Base-by-base conservation (phyloP, 2,329 filamentous ascomycete species). In the Pseudocercospora pini-densiflorae region DNA sequence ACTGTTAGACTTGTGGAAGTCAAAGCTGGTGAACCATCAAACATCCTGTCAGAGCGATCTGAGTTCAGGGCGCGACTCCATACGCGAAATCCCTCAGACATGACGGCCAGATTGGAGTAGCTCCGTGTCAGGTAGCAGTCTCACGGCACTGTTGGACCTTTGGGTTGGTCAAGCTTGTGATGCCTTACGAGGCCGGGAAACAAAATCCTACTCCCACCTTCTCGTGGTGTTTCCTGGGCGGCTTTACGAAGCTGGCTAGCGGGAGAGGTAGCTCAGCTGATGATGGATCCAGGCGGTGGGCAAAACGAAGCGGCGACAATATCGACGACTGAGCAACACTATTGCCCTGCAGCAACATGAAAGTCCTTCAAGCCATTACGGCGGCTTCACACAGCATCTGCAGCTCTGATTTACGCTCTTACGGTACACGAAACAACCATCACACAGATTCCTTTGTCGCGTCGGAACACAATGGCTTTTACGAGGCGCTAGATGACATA, bases 211-310 rank as follows among this genome's bases (percentile, higher is more conserved):
- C 53, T 62, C 49, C 60, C 51, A 62, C 60, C 60, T 62, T 49
- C 60, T 40, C 60, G 60, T 62, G 60, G 60, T 62, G 49, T 49
- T 51, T 55, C 51, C 62, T 64, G 62, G 55, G 55, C 43, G 55
- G 62, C 62, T 64, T 54, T 36, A n/a, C 54, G 62, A 64, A 59
- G 62, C 62, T 51, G 62, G 62, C 62, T 55, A 58, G 58, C 49
- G 31, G 62, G 62, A 59, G 49, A 55, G 62, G 62, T 59, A 55
- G 53, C 61, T 31, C 43, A 24, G 24, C 24, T 16, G 7, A 40
- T 10, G 23, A 23, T 54, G 16, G 27, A 40, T 36, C 5, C n/a
- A 21, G 16, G 10, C n/a, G 16, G 6, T 27, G n/a, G 60, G 2
- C n/a, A 43, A 40, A 14, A 10, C 16, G 2, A 23, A 14, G 21